These are phyloP conservation scores for Stentor roeselii DNA, from an alignment of 73 alveolate species.

Conservation along the genomic window DNA sequence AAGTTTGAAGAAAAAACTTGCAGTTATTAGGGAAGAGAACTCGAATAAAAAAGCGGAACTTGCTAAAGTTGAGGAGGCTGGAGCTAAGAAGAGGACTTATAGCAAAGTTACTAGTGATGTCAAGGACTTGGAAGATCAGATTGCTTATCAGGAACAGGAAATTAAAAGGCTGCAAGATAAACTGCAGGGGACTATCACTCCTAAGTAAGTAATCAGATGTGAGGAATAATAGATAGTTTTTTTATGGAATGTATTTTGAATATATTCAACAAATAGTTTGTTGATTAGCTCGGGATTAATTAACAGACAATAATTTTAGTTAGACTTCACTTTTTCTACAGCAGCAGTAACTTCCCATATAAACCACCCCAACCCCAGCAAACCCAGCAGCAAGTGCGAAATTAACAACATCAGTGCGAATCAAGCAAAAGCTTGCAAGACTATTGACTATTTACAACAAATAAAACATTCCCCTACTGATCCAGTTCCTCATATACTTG, in stretches of 20 bases:
- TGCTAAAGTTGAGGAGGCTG: neutral
- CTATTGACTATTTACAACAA: constrained; percentile 14
- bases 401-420: neutral
- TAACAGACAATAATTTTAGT: too few relatives aligned
- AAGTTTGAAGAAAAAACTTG: constrained; percentile 4
- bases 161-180: constrained; percentile 18
- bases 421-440: neutral
- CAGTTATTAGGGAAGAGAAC: neutral
- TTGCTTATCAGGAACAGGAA: neutral
- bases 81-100: neutral
- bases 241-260: too few relatives aligned
- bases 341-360: neutral
- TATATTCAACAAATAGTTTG: too few relatives aligned
- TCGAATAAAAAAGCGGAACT: neutral
- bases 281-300: too few relatives aligned
- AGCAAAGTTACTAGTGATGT: neutral
- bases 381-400: neutral
- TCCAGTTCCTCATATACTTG: neutral
- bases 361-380: neutral
- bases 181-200: neutral
- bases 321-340: too few relatives aligned
- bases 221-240: too few relatives aligned
- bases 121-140: neutral
- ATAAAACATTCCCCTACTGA: constrained; percentile 21
- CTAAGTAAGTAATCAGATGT: too few relatives aligned